phyloP scores from a whole-genome alignment of 257 asterid species.

The Verbena officinalis region DNA sequence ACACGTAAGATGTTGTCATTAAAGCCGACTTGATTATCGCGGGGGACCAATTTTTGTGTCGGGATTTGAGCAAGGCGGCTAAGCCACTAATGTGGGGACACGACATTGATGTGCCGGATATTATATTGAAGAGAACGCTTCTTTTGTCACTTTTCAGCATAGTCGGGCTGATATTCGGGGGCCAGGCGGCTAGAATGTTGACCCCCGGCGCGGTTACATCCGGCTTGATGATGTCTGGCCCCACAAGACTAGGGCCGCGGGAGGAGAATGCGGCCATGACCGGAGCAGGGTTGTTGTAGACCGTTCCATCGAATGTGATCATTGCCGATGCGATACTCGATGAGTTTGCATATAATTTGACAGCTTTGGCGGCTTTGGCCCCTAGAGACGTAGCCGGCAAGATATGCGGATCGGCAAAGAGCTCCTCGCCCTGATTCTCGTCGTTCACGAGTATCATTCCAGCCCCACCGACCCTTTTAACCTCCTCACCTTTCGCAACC shows the following conservation, averaged over 20 bases:
- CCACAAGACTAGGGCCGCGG: slow-evolving; percentile 64
- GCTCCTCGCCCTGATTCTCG: slow-evolving; percentile 60
- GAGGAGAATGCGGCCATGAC: slow-evolving; percentile 78
- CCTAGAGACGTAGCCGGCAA: slow-evolving; percentile 66
- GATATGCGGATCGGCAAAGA: slow-evolving; percentile 64
- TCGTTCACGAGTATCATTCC: slow-evolving; percentile 69
- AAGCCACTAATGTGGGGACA: slow-evolving; percentile 78
- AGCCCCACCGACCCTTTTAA: slow-evolving; percentile 63
- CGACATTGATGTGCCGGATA: slow-evolving; percentile 87
- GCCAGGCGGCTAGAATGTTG: slow-evolving; percentile 83
- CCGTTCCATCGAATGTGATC: slow-evolving; percentile 51
- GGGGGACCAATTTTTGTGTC: slow-evolving; percentile 65
- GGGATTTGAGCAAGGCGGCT: slow-evolving; percentile 67
- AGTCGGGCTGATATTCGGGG: slow-evolving; percentile 62
- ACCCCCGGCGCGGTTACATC: slow-evolving; percentile 85
- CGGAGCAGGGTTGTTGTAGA: slow-evolving; percentile 59
- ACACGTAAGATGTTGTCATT: slow-evolving; percentile 65
- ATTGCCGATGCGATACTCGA: slow-evolving; percentile 46
- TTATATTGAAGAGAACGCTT: slow-evolving; percentile 52
- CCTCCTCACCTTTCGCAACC: slow-evolving; percentile 65
- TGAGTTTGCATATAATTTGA: slow-evolving; percentile 46
- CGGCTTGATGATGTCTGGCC: slow-evolving; percentile 63
- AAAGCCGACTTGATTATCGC: slow-evolving; percentile 78
- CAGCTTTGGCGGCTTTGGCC: slow-evolving; percentile 39
- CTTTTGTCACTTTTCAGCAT: slow-evolving; percentile 53